Evolutionary conservation across 306 rosid genomes (phyloP), one percentile per base, ranked within the genome.

Genomic region (Datisca glomerata): DNA sequence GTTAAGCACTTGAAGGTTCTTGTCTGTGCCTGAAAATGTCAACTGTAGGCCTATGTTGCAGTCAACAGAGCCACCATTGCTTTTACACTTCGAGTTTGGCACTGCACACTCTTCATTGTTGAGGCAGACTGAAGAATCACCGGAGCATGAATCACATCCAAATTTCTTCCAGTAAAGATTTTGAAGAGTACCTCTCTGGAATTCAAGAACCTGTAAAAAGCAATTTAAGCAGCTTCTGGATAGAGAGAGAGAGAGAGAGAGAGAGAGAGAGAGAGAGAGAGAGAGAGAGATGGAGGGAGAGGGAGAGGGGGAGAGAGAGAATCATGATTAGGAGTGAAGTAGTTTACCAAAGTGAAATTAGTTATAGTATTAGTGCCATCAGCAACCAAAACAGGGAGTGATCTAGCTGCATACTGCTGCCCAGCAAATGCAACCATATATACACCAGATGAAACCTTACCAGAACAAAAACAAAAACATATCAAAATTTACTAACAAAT

Each of bases 381-480:
- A 8, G 69, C 72, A 51, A 89, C 56, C 67, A 79, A 53, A 47
- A 63, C 28, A 16, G 97, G 94, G 27, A 38, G 58, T 35, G 97
- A 83, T 66, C 95, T 89, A 51, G 93, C 97, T 44, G 97, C 97
- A 61, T 89, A 83, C 58, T 89, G 83, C 55, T 60, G 58, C 49
- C 97, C 95, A 9, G 95, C 93, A 72, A 83, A 89, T 23, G 97
- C 93, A 13, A 89, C 95, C 97, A 83, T 89, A 44, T 50, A 70
- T 13, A 73, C 83, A 45, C 73, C 80, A 13, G 45, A 18, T 31
- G 4, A 3, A 2, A 5, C 74, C 91, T 87, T 64, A 46, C 18
- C 18, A 51, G n/a, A n/a, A n/a, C n/a, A n/a, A n/a, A n/a, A n/a
- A n/a, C n/a, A n/a, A n/a, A n/a, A n/a, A n/a, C n/a, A n/a, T n/a